Evolutionary conservation across 805 yeast species (phyloP), one percentile per base, ranked within the genome.

Genomic region (Blastobotrys attinorum): DNA sequence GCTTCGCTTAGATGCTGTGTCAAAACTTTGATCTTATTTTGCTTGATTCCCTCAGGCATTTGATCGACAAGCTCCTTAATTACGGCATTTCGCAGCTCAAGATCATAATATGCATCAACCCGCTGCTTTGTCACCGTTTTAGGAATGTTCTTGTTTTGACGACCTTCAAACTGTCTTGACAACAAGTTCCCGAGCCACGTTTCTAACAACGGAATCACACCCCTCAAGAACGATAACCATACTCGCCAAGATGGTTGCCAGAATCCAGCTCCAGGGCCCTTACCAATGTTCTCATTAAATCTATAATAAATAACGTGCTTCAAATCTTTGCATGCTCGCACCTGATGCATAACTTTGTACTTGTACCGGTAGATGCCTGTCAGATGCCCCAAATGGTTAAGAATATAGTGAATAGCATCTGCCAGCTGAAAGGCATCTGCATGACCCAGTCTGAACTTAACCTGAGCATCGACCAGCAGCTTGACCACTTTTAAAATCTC

Each of bases 231-330:
- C 42, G 79, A 83, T 1, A 92, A 68, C 99, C 98, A 92, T 1
- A 89, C 90, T 53, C 96, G 70, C 98, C 97, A 92, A 1, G 96
- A 85, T 0, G 98, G 98, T 58, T 92, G 97, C 99, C 99, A 92
- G 61, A 92, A 84, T 1, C 99, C 99, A 67, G 95, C 85, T 0
- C 98, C 98, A 1, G 98, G 97, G 2, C 98, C 98, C 58, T 90
- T 92, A 0, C 97, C 97, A 21, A 92, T 83, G n/a, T 76, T 69
- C 31, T 72, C 70, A 58, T 92, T 92, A 66, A 92, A 92, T 48
- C 82, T 71, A 50, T 85, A 73, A 58, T 92, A 92, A 0, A 92
- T 82, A 4, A 90, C 80, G 60, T 92, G 98, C 63, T 92, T 92
- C 55, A 92, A 66, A 63, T 92, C 98, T 60, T 92, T 92, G 61